phyloP scores from a whole-genome alignment of 2,329 filamentous ascomycete genomes.

The Aschersonia sp. region DNA sequence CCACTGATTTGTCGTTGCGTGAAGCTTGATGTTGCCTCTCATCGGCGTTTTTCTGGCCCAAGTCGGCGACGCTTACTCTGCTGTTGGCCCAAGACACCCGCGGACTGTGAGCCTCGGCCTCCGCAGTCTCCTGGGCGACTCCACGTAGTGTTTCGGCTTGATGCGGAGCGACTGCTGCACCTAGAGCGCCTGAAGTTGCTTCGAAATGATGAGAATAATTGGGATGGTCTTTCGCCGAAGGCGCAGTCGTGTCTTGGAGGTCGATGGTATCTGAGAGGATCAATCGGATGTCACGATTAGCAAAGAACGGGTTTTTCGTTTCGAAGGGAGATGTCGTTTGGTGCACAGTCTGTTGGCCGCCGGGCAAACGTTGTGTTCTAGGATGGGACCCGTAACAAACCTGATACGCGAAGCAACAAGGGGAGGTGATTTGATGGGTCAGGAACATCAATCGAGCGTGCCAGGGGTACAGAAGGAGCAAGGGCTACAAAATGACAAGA shows the following conservation, averaged over 20 bases:
- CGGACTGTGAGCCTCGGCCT: constrained; percentile 54
- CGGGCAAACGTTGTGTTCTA: constrained; percentile 8
- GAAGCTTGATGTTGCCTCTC: constrained; percentile 21
- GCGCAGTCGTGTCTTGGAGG: constrained; percentile 69
- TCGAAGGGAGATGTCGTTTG: neutral
- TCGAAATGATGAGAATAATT: constrained; percentile 7
- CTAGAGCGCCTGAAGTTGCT: constrained; percentile 27
- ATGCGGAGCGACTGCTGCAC: constrained; percentile 52
- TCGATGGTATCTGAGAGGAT: constrained; percentile 68
- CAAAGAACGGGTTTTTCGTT: constrained; percentile 1
- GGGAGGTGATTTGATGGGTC: constrained; percentile 4
- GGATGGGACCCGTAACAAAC: neutral
- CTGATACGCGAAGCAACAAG: constrained; percentile 1
- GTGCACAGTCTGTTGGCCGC: constrained; percentile 7
- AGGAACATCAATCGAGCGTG: constrained; percentile 2
- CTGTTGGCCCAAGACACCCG: constrained; percentile 37
- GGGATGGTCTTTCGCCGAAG: constrained; percentile 71
- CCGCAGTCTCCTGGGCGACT: constrained; percentile 59
- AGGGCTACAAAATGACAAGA: neutral
- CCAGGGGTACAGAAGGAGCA: constrained; percentile 1
- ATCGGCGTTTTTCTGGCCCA: constrained; percentile 28
- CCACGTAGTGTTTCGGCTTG: constrained; percentile 75
- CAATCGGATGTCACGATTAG: constrained; percentile 2
- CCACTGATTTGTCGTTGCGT: constrained; percentile 4
- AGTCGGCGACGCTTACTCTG: constrained; percentile 22